These are phyloP conservation scores for Oryza longistaminata DNA, from an alignment of 176 grass and related monocot species.

Conservation along the genomic window DNA sequence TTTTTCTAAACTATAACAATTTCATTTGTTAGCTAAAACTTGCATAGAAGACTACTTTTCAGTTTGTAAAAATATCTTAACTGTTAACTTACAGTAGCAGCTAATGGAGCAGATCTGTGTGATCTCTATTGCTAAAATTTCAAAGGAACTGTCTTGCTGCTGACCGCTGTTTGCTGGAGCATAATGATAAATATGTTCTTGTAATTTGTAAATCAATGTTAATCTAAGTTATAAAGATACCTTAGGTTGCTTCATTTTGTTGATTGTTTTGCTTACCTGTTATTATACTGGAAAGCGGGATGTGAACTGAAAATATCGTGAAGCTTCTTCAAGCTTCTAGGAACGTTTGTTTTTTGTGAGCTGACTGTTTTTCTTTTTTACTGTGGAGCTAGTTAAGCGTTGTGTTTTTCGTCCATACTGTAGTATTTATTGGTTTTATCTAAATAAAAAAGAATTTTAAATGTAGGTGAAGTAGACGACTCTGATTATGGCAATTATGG, in stretches of 20 bases:
- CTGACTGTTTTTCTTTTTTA: not conserved
- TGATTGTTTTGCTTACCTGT: not conserved
- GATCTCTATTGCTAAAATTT: not conserved
- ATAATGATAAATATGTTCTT: not conserved
- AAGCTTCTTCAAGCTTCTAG: not conserved
- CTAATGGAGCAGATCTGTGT: not conserved
- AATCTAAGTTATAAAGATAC: not conserved
- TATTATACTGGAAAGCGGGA: not conserved
- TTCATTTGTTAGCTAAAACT: not conserved
- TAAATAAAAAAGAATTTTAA: not conserved
- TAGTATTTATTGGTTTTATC: not conserved
- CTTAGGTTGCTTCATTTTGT: not conserved
- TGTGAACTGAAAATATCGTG: not conserved
- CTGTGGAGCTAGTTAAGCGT: not conserved
- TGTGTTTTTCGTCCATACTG: not conserved
- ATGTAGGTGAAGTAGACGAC: slow-evolving; percentile 45
- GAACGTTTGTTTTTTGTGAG: not conserved
- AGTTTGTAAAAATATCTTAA: not conserved
- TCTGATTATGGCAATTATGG: slow-evolving; percentile 65
- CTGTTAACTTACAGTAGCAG: not conserved
- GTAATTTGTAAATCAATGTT: not conserved
- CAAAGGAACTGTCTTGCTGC: not conserved
- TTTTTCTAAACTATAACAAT: not conserved
- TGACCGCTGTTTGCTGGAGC: not conserved
- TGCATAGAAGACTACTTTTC: not conserved